Evolutionary conservation across 2,329 filamentous ascomycete species (phyloP).

Genomic region (Beauveria sp.): DNA sequence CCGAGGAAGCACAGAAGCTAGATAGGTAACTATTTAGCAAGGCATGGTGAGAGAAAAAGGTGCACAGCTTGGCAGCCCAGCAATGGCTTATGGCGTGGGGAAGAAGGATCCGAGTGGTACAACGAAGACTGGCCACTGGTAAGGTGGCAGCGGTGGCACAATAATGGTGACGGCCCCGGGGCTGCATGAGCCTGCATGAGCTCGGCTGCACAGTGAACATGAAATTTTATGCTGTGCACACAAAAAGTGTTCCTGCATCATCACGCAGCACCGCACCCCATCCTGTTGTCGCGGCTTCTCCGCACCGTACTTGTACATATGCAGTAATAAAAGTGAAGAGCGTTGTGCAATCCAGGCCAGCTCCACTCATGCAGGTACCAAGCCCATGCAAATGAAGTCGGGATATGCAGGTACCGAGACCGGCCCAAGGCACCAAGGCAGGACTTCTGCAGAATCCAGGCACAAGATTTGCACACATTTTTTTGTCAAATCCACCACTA

Average conservation of each 20-base stretch:
- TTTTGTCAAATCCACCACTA: not conserved
- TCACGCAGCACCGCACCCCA: not conserved
- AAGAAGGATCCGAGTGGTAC: not conserved
- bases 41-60: not conserved
- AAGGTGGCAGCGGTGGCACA: not conserved
- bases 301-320: not conserved
- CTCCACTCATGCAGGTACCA: conserved; percentile 9
- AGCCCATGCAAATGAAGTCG: not conserved
- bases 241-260: not conserved
- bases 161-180: not conserved
- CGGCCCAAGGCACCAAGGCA: not conserved
- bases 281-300: not conserved
- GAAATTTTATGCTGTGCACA: not conserved
- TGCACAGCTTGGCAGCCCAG: not conserved
- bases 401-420: conserved; percentile 3
- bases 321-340: not conserved
- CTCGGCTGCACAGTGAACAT: not conserved
- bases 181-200: not conserved
- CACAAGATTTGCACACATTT: not conserved
- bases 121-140: not conserved
- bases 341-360: not conserved
- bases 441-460: not conserved
- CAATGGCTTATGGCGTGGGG: not conserved
- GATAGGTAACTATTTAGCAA: not conserved
- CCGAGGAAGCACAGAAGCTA: not conserved